Evolutionary conservation across 108 stramenopile genomes (phyloP), one percentile per base, ranked within the genome.

Genomic region (Aureococcus anophagefferens): DNA sequence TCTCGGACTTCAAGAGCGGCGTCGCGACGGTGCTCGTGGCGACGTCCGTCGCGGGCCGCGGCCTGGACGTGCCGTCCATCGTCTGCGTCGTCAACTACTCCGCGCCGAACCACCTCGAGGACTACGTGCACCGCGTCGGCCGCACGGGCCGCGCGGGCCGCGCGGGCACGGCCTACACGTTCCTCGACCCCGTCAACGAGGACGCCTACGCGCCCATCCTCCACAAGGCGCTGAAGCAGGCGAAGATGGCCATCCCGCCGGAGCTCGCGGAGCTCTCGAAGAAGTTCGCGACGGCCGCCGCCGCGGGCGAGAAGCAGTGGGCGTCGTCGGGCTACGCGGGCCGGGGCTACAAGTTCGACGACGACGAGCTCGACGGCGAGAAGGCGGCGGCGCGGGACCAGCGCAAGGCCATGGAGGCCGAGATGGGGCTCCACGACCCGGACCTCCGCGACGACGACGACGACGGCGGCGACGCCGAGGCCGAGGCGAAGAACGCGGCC

Each of bases 91-190:
- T 99, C 69, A 99, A 99, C 81, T 99, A 91, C 51, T 90, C 92
- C 15, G 85, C 91, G 51, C 98, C 98, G 5, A 99, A 96, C 74
- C 98, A 99, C 75, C 70, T 98, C 29, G 98, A 99, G 80, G 97
- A 95, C 64, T 98, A 96, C 75, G 95, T 99, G 4, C 98, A 99
- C 76, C 90, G 96, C 32, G 93, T 97, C 5, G 98, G 98, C 14
- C 73, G 98, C 32, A 99, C 98, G 34, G 98, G 98, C 21, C 80
- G 98, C 35, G 98, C 97, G 35, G 91, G 89, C 16, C 87, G 93
- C 28, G 83, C 85, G 63, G 98, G 98, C 34, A 91, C 92, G 31
- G 91, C 95, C 33, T 97, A 93, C 83, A 99, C 98, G 1, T 91
- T 99, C 74, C 88, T 98, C 33, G 90, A 91, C 73, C 86, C 91